Evolutionary conservation across 805 yeast genomes (phyloP), one percentile per base, ranked within the genome.

Genomic region (Candida ulmi): DNA sequence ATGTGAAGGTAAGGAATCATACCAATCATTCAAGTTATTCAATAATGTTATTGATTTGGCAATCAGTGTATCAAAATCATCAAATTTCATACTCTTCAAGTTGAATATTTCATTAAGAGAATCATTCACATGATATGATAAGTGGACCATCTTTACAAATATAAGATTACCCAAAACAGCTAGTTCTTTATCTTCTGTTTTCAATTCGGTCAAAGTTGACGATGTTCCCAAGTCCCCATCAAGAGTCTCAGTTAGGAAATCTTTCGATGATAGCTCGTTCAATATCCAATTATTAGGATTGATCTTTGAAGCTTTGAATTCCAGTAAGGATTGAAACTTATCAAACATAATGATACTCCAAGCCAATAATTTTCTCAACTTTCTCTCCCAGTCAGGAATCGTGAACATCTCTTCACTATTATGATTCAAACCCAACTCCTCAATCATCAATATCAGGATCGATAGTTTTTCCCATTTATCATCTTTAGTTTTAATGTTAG

Each of bases 371-470:
- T 52, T 56, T 9, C 60, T 40, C 11, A 54, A 37, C 28, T 52
- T 48, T n/a, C 56, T 37, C 38, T 57, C 62, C 62, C 62, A 55
- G 9, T 39, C 34, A 12, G 62, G 61, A 9, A 56, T 52, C 3
- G 51, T 51, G 8, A 35, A 16, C 55, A 56, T 52, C 15, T 54
- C 50, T 18, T 49, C 50, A 36, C 54, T 43, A 33, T 50, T 45
- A 33, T 46, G 40, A 33, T 57, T 55, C 25, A 57, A 34, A 2
- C 60, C 61, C 11, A 57, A 42, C 37, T 57, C 61, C 36, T 57
- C 59, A 17, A 54, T 49, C 11, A 55, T 42, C 1, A 50, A 46
- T 3, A 49, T 38, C 17, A 55, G 33, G 35, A 53, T 48, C 8
- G 51, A 47, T 21, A 54, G 35, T 26, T 49, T 48, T 33, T 48